Evolutionary conservation across 2,329 filamentous ascomycete species (phyloP).

Genomic region (Cytospora chrysosperma): DNA sequence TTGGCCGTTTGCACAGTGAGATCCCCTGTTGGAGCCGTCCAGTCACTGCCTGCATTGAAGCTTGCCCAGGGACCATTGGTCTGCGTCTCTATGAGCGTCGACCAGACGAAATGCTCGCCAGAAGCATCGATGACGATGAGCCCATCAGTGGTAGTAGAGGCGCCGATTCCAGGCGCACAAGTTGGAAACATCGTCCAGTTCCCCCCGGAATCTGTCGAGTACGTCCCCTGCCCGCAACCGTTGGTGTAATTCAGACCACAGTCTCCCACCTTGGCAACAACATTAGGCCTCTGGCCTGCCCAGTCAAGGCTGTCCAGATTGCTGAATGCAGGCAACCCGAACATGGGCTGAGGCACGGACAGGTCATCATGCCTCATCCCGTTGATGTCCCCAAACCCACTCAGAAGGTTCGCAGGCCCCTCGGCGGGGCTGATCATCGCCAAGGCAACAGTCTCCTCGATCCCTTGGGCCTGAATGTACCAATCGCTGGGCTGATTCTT

Average conservation of each 20-base stretch:
- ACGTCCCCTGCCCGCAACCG: conserved; percentile 5
- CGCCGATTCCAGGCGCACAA: conserved; percentile 9
- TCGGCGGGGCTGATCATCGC: conserved; percentile 12
- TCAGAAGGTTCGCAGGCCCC: conserved; percentile 5
- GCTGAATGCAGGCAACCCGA: conserved; percentile 9
- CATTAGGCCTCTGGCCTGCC: conserved; percentile 7
- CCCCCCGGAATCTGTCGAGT: conserved; percentile 4
- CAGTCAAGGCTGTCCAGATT: conserved; percentile 16
- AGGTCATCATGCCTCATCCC: conserved; percentile 14
- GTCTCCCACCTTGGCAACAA: conserved; percentile 8
- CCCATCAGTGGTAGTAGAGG: background rate
- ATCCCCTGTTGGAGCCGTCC: conserved; percentile 6
- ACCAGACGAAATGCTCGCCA: conserved; percentile 8
- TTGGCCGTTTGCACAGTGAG: conserved; percentile 1
- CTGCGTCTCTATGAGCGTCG: conserved; percentile 1
- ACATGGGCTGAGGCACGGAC: conserved; percentile 13
- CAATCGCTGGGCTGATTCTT: background rate
- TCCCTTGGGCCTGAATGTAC: conserved; percentile 14
- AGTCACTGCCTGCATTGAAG: background rate
- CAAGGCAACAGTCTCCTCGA: conserved; percentile 11
- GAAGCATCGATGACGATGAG: conserved; percentile 9
- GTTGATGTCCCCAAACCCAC: conserved; percentile 15
- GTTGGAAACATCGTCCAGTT: conserved; percentile 14
- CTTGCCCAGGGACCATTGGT: conserved; percentile 3
- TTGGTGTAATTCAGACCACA: conserved; percentile 9